Base-by-base conservation (phyloP, 495 filamentous ascomycete genomes). In the Glonium stellatum region DNA sequence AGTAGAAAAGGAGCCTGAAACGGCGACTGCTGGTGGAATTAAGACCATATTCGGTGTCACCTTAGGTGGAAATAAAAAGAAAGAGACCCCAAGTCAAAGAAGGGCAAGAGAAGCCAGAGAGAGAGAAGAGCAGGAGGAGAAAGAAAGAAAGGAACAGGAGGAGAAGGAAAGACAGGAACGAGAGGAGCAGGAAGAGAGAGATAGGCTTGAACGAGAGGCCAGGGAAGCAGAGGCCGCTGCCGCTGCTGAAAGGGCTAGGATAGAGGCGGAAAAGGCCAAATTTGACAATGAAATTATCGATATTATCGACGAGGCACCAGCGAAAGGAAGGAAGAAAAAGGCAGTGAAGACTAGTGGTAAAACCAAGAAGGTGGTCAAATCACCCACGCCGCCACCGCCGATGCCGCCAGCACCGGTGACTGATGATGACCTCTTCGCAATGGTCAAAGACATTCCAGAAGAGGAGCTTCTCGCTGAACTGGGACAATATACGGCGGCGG, bases 241-340 rank as follows among this genome's bases (percentile, higher is more conserved):
- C 21, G 65, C 61, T 42, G 65, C 60, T 21, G 65, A 60, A 34
- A 13, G 39, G 34, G 65, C 65, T 18, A 37, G 51, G 50, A 64
- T 60, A 39, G 65, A 64, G 31, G 65, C 65, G 15, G 65, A 68
- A 50, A 63, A 65, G 19, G 69, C 69, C 11, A 59, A 67, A 21
- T 71, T 71, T 25, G 68, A 69, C 19, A 65, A 73, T 25, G 71
- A 73, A 27, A 64, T 73, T 11, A 48, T 73, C 9, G 67, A 57
- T 10, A 62, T 68, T 18, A 56, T 67, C 13, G 67, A 72, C 46
- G 64, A 67, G 42, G 67, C 65, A 12, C 67, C 69, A 1, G 62
- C 62, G 25, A 64, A 60, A 58, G 59, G 59, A 35, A 63, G 65
- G 50, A 63, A 62, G 48, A 72, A 73, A 62, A 65, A 69, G 48